Evolutionary conservation across 2,329 filamentous ascomycete species (phyloP).

Genomic region (Xylariomycetidae sp.): DNA sequence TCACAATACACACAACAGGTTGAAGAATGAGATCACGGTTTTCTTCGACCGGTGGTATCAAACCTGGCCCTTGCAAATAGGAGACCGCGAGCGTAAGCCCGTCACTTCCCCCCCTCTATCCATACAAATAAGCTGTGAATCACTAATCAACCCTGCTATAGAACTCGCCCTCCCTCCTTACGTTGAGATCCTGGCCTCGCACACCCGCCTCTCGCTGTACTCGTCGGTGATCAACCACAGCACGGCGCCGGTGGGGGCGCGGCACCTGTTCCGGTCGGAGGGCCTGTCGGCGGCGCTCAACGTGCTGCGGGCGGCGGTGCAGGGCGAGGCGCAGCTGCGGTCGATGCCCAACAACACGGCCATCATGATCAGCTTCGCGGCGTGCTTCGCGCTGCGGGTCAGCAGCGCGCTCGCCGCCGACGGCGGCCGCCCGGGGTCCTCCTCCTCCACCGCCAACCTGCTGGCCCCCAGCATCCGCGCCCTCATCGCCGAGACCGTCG

Average conservation of each 20-base stretch:
- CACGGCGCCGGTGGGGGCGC: conserved; percentile 63
- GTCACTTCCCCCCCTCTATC: conserved; percentile 9
- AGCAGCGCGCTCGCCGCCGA: conserved; percentile 50
- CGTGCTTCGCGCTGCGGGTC: conserved; percentile 61
- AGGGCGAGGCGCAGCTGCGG: conserved; percentile 61
- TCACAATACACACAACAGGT: too few species aligned
- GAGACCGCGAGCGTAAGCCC: conserved; percentile 37
- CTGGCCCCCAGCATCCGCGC: conserved; percentile 57
- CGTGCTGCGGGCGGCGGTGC: conserved; percentile 66
- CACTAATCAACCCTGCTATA: conserved; percentile 23
- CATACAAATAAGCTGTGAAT: too few species aligned
- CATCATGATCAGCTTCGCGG: conserved; percentile 73
- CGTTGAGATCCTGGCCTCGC: conserved; percentile 67
- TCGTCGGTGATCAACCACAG: conserved; percentile 69
- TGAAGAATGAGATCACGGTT: conserved; percentile 27
- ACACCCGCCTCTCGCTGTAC: conserved; percentile 69
- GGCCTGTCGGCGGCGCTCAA: conserved; percentile 68
- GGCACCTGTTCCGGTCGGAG: conserved; percentile 66
- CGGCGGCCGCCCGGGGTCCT: conserved; percentile 25
- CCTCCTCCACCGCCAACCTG: conserved; percentile 39
- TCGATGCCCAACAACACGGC: conserved; percentile 76
- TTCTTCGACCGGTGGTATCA: conserved; percentile 30
- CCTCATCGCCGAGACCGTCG: conserved; percentile 62
- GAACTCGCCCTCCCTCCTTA: conserved; percentile 60
- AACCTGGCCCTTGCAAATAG: conserved; percentile 45